phyloP scores from a whole-genome alignment of 2,329 filamentous ascomycete species.

The Tolypocladium pustulatum region DNA sequence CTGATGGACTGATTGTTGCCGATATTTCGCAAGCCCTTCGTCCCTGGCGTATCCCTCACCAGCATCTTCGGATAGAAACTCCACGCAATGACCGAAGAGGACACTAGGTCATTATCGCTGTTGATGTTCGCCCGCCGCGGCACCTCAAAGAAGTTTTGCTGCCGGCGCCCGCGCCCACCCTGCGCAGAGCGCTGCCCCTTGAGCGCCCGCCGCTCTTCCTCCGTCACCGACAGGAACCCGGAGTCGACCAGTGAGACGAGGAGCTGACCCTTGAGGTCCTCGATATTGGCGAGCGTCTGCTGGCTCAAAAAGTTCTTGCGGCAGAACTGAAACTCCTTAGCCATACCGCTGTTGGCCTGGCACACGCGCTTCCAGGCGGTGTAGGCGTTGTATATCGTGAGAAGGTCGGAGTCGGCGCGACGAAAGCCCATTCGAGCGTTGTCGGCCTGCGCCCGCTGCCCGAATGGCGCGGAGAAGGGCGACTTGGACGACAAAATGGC shows the following conservation, averaged over 20 bases:
- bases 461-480: slow-evolving; percentile 80
- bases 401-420: slow-evolving; percentile 78
- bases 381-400: slow-evolving; percentile 94
- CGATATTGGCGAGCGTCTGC: slow-evolving; percentile 84
- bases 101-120: slow-evolving; percentile 68
- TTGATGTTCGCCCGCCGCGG: slow-evolving; percentile 65
- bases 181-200: slow-evolving; percentile 55
- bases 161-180: slow-evolving; percentile 40
- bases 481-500: slow-evolving; percentile 92
- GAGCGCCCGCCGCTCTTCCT: slow-evolving; percentile 60
- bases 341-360: slow-evolving; percentile 46
- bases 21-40: slow-evolving; percentile 80
- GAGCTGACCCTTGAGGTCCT: slow-evolving; percentile 90
- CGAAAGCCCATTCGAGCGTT: slow-evolving; percentile 69
- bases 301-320: slow-evolving; percentile 86
- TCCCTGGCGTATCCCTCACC: slow-evolving; percentile 56
- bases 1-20: slow-evolving; percentile 87
- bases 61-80: slow-evolving; percentile 94
- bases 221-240: slow-evolving; percentile 66
- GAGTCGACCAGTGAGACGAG: slow-evolving; percentile 77
- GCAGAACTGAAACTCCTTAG: slow-evolving; percentile 82
- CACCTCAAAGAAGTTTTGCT: slow-evolving; percentile 71
- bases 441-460: slow-evolving; percentile 73
- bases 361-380: slow-evolving; percentile 78
- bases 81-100: slow-evolving; percentile 78